These are phyloP conservation scores for Termitomyces sp. DNA, from an alignment of 768 basidiomycete genomes.

Conservation along the genomic window DNA sequence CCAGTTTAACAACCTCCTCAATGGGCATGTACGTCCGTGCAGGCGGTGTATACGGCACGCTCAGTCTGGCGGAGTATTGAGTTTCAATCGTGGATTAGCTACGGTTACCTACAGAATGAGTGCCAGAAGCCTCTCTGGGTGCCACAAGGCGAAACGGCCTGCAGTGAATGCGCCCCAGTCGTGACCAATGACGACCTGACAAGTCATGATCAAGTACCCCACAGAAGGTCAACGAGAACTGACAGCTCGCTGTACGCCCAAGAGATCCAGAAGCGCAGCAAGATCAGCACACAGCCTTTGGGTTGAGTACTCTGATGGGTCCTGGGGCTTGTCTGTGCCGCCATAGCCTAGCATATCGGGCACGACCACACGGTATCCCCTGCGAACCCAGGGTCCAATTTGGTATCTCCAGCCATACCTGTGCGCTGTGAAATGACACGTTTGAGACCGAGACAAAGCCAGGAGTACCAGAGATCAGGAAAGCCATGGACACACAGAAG, in stretches of 20 bases:
- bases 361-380: constrained; percentile 62
- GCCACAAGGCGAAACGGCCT: constrained; percentile 69
- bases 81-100: neutral
- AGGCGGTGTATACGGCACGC: constrained; percentile 67
- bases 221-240: constrained; percentile 24
- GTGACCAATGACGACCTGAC: constrained; percentile 68
- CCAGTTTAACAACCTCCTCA: constrained; percentile 45
- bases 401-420: constrained; percentile 80
- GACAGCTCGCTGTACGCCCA: constrained; percentile 55
- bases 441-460: neutral
- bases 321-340: constrained; percentile 58
- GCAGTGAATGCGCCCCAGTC: constrained; percentile 77
- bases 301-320: constrained; percentile 54
- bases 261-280: constrained; percentile 58
- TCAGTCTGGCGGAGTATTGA: constrained; percentile 44
- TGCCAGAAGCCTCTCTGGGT: constrained; percentile 60
- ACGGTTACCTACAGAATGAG: constrained; percentile 53
- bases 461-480: constrained; percentile 57
- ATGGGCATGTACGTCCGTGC: constrained; percentile 45
- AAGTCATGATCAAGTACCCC: neutral
- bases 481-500: constrained; percentile 81
- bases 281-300: constrained; percentile 63
- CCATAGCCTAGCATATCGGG: constrained; percentile 70
- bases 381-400: constrained; percentile 65
- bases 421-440: constrained; percentile 2